Evolutionary conservation across 306 rosid genomes (phyloP).

Genomic region (Bauhinia variegata): DNA sequence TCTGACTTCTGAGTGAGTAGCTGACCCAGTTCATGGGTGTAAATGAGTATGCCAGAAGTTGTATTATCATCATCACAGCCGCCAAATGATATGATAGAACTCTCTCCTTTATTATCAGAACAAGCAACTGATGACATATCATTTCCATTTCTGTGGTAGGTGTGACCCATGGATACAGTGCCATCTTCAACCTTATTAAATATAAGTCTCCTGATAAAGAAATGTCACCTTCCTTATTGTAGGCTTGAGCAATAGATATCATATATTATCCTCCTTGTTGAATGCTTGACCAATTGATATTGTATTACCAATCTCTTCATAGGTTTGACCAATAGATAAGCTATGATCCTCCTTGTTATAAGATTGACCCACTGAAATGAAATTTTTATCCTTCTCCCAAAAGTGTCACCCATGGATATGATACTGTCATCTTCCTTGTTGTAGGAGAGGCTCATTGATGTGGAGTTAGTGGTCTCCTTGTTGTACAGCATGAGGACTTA

Average conservation of each 20-base stretch:
- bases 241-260: slow-evolving; percentile 55
- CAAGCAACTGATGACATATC: slow-evolving; percentile 34
- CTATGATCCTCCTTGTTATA: slow-evolving; percentile 40
- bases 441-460: slow-evolving; percentile 48
- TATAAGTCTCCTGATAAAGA: slow-evolving; percentile 47
- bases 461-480: slow-evolving; percentile 42
- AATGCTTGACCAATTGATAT: slow-evolving; percentile 44
- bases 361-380: slow-evolving; percentile 59
- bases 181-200: slow-evolving; percentile 46
- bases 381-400: slow-evolving; percentile 51
- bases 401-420: slow-evolving; percentile 42
- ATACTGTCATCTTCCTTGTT: slow-evolving; percentile 51
- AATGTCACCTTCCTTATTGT: slow-evolving; percentile 43
- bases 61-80: slow-evolving; percentile 55
- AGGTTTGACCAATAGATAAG: slow-evolving; percentile 37
- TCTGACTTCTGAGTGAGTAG: slow-evolving; percentile 45
- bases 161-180: slow-evolving; percentile 35
- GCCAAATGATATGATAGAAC: slow-evolving; percentile 68
- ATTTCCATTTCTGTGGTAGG: slow-evolving; percentile 38
- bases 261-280: slow-evolving; percentile 45
- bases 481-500: slow-evolving; percentile 38
- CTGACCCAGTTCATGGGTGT: slow-evolving; percentile 59
- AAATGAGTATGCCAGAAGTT: slow-evolving; percentile 44
- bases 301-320: slow-evolving; percentile 40
- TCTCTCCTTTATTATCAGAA: slow-evolving; percentile 48